phyloP scores from a whole-genome alignment of 2,329 filamentous ascomycete genomes.

The Onygena corvina region DNA sequence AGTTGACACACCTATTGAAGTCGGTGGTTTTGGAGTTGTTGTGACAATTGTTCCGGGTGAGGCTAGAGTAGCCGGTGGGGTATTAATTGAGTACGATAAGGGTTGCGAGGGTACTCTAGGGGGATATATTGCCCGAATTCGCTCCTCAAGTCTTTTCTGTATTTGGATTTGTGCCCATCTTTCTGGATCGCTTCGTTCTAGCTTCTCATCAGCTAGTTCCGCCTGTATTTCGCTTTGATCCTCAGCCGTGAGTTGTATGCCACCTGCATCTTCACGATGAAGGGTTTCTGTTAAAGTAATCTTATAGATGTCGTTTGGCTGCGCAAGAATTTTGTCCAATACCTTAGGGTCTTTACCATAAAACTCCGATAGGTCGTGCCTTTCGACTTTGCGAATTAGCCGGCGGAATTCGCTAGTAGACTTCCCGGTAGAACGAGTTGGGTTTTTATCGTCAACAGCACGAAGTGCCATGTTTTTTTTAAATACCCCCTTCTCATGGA shows the following conservation, averaged over 20 bases:
- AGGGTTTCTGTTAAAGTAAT: slow-evolving; percentile 62
- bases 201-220: slow-evolving; percentile 31
- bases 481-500: slow-evolving; percentile 65
- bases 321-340: slow-evolving; percentile 44
- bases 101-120: too few species aligned
- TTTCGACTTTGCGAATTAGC: slow-evolving; percentile 41
- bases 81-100: too few species aligned
- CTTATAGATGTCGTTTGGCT: slow-evolving; percentile 22
- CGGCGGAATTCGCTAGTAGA: slow-evolving; percentile 46
- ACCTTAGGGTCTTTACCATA: slow-evolving; percentile 48
- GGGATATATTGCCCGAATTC: background rate
- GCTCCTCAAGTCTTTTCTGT: slow-evolving; percentile 12
- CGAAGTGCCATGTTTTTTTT: slow-evolving; percentile 68
- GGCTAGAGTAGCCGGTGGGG: too few species aligned
- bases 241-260: slow-evolving; percentile 43
- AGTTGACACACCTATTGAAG: too few species aligned
- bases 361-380: slow-evolving; percentile 43
- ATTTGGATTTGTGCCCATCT: slow-evolving; percentile 22
- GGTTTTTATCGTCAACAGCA: slow-evolving; percentile 74
- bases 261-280: slow-evolving; percentile 54
- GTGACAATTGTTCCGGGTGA: too few species aligned
- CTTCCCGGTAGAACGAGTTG: slow-evolving; percentile 52
- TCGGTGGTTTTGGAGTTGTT: too few species aligned
- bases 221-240: slow-evolving; percentile 47
- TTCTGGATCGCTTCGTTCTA: slow-evolving; percentile 29